These are phyloP conservation scores for Rubia balearica DNA, from an alignment of 305 asterid genomes.

Conservation along the genomic window DNA sequence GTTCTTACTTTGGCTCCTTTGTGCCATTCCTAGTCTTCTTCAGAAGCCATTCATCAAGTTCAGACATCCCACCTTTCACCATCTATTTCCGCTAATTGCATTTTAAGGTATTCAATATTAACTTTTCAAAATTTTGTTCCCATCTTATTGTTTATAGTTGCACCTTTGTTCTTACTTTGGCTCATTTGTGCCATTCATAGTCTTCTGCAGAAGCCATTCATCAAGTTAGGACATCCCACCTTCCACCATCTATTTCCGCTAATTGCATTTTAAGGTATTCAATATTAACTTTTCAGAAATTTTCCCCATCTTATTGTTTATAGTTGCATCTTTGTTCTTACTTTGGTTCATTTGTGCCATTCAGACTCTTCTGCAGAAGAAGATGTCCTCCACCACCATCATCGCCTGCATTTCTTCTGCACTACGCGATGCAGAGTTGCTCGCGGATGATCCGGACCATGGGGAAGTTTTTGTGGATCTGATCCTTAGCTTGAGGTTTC, in stretches of 20 bases:
- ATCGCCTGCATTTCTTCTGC: background rate
- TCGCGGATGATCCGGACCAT: background rate
- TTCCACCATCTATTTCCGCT: no score
- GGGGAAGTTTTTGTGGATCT: background rate
- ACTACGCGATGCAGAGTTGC: background rate
- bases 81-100: no score
- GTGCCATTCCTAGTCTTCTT: background rate
- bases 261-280: no score
- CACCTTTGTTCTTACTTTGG: background rate
- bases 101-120: no score
- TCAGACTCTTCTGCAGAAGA: background rate
- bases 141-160: background rate
- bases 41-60: no score
- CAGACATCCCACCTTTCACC: no score
- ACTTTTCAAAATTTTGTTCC: no score
- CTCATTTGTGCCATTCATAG: background rate
- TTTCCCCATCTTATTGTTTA: background rate
- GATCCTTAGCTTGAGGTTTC: background rate
- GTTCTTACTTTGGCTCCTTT: background rate
- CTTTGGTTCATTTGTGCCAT: background rate
- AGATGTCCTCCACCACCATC: background rate
- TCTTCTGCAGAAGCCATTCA: no score
- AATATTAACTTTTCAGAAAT: no score
- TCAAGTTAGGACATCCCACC: no score
- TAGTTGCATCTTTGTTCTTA: background rate